These are phyloP conservation scores for Aspergillus asperescens DNA, from an alignment of 495 filamentous ascomycete species.

Conservation along the genomic window DNA sequence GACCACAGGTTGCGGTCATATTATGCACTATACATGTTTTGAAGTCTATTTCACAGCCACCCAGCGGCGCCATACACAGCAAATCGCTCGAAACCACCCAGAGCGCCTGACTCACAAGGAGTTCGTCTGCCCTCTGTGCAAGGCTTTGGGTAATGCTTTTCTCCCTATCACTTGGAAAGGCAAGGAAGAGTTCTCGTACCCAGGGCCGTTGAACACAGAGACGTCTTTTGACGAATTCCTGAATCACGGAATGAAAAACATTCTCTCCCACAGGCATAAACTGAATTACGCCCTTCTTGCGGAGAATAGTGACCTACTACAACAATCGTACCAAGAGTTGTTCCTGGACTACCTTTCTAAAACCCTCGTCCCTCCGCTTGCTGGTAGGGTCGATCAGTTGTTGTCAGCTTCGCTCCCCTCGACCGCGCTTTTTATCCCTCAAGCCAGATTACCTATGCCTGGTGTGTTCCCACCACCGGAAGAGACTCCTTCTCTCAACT, in stretches of 20 bases:
- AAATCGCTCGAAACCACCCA: slow-evolving; percentile 89
- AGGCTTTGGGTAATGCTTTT: slow-evolving; percentile 93
- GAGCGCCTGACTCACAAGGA: slow-evolving; percentile 72
- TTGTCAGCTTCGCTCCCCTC: slow-evolving; percentile 30
- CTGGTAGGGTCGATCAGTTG: slow-evolving; percentile 51
- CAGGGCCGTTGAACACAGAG: slow-evolving; percentile 56
- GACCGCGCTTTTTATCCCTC: slow-evolving; percentile 24
- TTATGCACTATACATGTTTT: slow-evolving; percentile 98
- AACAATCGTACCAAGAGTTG: slow-evolving; percentile 46
- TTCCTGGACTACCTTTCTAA: slow-evolving; percentile 61
- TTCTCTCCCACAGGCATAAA: slow-evolving; percentile 25
- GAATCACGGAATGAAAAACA: slow-evolving; percentile 24
- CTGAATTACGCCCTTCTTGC: slow-evolving; percentile 36
- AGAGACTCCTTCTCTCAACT: slow-evolving; percentile 27
- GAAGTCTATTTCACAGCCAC: slow-evolving; percentile 83
- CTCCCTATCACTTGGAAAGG: slow-evolving; percentile 93
- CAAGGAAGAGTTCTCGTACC: slow-evolving; percentile 76
- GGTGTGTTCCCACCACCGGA: slow-evolving; percentile 42
- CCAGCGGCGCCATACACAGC: slow-evolving; percentile 73
- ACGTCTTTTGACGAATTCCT: slow-evolving; percentile 58
- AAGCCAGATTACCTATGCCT: slow-evolving; percentile 42
- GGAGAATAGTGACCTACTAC: slow-evolving; percentile 36
- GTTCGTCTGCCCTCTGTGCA: slow-evolving; percentile 97
- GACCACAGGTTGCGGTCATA: slow-evolving; percentile 88
- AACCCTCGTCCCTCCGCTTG: slow-evolving; percentile 55